These are phyloP conservation scores for Apiotrichum mycotoxinovorans DNA, from an alignment of 1,284 basidiomycete species.

Conservation along the genomic window DNA sequence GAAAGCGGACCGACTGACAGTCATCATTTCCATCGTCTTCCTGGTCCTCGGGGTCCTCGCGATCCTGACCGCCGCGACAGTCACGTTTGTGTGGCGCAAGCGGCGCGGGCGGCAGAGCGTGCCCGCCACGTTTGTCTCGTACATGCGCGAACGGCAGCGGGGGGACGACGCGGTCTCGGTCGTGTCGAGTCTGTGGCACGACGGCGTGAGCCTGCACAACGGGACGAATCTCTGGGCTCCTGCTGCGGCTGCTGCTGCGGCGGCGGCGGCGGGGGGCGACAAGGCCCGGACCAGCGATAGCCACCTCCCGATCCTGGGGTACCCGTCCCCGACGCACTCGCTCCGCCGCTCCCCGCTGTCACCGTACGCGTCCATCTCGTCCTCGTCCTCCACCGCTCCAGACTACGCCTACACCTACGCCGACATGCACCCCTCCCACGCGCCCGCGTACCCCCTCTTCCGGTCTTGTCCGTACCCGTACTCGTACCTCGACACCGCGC, in stretches of 20 bases:
- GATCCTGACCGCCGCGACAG: conserved; percentile 2
- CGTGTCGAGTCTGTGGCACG: neutral
- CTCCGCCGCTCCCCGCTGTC: no score
- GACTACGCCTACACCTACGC: no score
- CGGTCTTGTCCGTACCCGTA: no score
- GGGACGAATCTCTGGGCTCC: neutral
- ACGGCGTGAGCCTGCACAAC: neutral
- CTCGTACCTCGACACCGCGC: no score
- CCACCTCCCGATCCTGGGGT: neutral
- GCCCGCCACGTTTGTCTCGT: neutral
- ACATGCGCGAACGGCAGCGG: neutral
- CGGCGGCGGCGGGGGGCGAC: no score
- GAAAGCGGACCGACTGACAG: neutral
- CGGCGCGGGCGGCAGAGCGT: neutral
- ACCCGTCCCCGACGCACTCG: no score
- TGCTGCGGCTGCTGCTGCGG: no score
- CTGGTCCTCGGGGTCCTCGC: conserved; percentile 20
- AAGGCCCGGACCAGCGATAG: no score
- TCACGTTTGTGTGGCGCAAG: conserved; percentile 11
- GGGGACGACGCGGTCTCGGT: neutral
- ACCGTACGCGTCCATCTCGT: no score
- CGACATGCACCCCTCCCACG: no score
- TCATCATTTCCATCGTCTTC: conserved; percentile 12
- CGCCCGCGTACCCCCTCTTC: no score
- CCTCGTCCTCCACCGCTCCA: no score